Percentiles rank a stretch among this genome's conserved stretches.
phyloP scores from a whole-genome alignment of 306 rosid genomes.

The Boehmeria nivea region DNA sequence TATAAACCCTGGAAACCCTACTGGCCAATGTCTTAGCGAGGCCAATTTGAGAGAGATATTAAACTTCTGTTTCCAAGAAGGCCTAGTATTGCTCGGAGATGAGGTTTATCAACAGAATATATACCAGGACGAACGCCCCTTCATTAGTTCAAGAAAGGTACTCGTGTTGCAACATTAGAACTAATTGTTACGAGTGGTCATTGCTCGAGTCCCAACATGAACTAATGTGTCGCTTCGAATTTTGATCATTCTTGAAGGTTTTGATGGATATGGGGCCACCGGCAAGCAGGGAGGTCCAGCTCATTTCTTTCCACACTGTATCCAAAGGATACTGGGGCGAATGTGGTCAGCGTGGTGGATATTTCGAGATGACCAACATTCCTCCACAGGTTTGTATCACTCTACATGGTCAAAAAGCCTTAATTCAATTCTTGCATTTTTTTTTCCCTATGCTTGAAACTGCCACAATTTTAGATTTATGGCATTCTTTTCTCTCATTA shows the following conservation, averaged over 20 bases:
- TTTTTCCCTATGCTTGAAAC: conserved; percentile 7
- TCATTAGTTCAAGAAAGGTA: conserved; percentile 85
- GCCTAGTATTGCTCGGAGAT: conserved; percentile 87
- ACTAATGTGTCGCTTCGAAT: conserved; percentile 4
- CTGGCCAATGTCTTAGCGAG: conserved; percentile 93
- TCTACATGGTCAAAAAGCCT: conserved; percentile 8
- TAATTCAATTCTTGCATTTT: conserved; percentile 14
- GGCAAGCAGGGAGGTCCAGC: conserved; percentile 78
- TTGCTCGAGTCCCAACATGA: conserved; percentile 13
- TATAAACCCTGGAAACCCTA: conserved; percentile 96
- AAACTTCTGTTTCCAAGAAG: conserved; percentile 72
- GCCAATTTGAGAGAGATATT: conserved; percentile 70
- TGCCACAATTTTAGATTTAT: not conserved
- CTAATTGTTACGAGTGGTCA: conserved; percentile 11
- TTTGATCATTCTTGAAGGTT: conserved; percentile 49
- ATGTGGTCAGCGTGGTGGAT: conserved; percentile 99
- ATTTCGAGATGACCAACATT: conserved; percentile 96
- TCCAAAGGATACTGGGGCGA: conserved; percentile 98
- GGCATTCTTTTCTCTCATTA: not conserved
- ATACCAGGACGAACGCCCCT: conserved; percentile 96
- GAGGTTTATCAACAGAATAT: conserved; percentile 96
- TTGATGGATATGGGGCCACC: conserved; percentile 84
- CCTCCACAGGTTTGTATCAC: conserved; percentile 71
- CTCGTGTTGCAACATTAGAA: conserved; percentile 9
- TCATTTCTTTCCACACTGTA: conserved; percentile 84